Evolutionary conservation across 495 filamentous ascomycete species (phyloP).

Genomic region (Neurospora sp.): DNA sequence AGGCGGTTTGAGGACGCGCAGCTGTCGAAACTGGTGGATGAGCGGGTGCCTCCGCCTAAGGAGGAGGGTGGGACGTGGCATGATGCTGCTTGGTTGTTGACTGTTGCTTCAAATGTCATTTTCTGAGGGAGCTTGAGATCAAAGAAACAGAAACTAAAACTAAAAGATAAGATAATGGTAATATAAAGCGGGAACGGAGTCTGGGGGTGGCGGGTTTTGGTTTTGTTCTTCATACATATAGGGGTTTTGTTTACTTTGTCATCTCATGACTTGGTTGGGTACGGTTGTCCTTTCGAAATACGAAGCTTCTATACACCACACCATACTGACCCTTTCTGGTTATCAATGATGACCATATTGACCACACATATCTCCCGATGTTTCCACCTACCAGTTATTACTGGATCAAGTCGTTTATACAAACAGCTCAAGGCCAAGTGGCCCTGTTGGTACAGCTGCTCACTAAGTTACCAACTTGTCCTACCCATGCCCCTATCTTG

Average conservation of each 20-base stretch:
- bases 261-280: neutral
- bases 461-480: no score
- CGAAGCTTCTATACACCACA: neutral
- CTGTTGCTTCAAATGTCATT: slow-evolving; percentile 63
- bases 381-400: no score
- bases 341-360: no score
- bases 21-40: slow-evolving; percentile 6
- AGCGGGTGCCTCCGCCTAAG: slow-evolving; percentile 32
- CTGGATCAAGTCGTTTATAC: no score
- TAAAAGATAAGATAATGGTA: neutral
- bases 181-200: neutral
- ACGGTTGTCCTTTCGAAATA: neutral
- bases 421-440: no score
- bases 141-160: no score
- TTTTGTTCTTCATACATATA: neutral
- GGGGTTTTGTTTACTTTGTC: neutral
- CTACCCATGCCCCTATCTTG: no score
- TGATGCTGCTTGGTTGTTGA: slow-evolving; percentile 78
- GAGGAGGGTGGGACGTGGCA: slow-evolving; percentile 58
- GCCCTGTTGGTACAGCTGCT: no score
- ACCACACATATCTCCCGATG: no score
- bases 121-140: slow-evolving; percentile 28
- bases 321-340: no score
- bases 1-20: slow-evolving; percentile 13
- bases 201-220: neutral